Conservation (phyloP, 1,139 yeast genomes). For the Pichia inconspicua region DNA sequence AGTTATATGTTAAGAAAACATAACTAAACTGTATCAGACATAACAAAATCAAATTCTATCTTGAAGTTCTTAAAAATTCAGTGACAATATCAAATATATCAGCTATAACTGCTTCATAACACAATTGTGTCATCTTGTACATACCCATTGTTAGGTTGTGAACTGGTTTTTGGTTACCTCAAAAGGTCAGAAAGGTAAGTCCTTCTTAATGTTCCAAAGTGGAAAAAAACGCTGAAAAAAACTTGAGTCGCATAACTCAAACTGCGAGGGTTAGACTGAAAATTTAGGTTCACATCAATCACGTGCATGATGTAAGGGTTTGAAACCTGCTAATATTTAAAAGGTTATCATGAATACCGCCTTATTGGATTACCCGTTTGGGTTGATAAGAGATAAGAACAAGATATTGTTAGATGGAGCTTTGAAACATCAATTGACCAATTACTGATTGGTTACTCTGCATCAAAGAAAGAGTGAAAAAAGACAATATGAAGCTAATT, state of each 20-base stretch:
- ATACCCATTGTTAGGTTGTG: constrained; percentile 14
- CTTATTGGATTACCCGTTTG: neutral
- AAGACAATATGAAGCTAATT: neutral
- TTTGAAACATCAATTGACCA: neutral
- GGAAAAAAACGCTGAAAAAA: constrained; percentile 4
- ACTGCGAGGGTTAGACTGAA: neutral
- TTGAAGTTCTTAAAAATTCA: neutral
- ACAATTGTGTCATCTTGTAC: neutral
- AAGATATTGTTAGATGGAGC: too few species aligned
- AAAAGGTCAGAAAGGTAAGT: neutral
- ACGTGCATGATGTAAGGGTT: neutral
- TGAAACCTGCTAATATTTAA: too few species aligned
- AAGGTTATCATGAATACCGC: too few species aligned
- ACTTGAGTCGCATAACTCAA: neutral
- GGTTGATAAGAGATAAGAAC: neutral
- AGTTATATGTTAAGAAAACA: neutral
- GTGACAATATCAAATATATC: neutral
- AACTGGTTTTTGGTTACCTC: constrained; percentile 7
- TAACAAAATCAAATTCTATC: neutral
- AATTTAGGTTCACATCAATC: neutral
- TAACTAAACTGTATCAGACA: neutral
- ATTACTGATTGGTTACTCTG: neutral
- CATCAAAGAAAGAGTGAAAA: neutral
- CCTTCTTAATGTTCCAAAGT: neutral
- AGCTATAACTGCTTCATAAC: neutral